These are phyloP conservation scores for Russula griseocarnosa DNA, from an alignment of 768 basidiomycete species.

Conservation along the genomic window DNA sequence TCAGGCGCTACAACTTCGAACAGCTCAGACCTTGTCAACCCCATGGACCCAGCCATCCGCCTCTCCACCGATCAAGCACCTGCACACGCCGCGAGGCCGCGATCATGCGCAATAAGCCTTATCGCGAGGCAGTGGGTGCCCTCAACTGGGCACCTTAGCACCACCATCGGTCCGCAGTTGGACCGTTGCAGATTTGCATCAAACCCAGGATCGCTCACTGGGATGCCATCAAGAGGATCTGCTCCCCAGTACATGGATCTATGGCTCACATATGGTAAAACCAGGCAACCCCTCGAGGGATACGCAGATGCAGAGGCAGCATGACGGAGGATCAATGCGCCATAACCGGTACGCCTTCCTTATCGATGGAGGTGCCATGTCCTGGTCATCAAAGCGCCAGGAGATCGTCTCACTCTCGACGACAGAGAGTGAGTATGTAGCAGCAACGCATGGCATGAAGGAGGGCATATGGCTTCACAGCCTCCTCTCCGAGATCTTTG, in stretches of 20 bases:
- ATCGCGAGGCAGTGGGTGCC: not conserved
- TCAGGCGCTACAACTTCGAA: not conserved
- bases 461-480: not conserved
- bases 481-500: not conserved
- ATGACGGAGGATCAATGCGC: conserved; percentile 32
- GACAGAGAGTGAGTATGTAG: conserved; percentile 45
- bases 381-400: conserved; percentile 44
- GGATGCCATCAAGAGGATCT: not conserved
- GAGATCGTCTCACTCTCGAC: conserved; percentile 32
- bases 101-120: not conserved
- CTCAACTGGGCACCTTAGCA: not conserved
- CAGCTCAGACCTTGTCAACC: not conserved
- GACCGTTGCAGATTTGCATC: not conserved
- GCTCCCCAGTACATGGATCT: not conserved
- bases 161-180: not conserved
- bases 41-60: not conserved
- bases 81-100: rapidly evolving
- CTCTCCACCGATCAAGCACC: not conserved
- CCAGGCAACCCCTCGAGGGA: conserved; percentile 10
- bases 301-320: conserved; percentile 35
- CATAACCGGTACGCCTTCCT: not conserved
- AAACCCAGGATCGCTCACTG: not conserved
- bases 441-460: conserved; percentile 20
- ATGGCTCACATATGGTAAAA: conserved; percentile 16
- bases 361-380: conserved; percentile 26